Conservation (phyloP, 2,329 filamentous ascomycete genomes). For the Botryosphaeria dothidea region DNA sequence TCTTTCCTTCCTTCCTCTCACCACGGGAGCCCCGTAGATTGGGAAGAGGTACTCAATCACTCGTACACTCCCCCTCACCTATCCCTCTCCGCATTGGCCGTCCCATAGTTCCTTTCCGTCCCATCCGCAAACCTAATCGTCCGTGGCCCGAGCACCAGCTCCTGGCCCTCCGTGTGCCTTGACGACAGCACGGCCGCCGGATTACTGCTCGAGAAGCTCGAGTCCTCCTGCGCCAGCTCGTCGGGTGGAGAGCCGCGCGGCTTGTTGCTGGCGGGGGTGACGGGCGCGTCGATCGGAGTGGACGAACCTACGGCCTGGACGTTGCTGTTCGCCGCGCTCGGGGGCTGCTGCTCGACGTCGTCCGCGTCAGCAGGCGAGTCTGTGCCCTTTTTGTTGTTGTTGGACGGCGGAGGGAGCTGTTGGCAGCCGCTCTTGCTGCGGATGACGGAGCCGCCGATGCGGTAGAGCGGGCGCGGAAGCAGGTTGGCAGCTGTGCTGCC, state of each 20-base stretch:
- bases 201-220: background rate
- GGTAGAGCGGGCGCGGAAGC: constrained; percentile 32
- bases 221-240: background rate
- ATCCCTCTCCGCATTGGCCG: background rate
- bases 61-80: background rate
- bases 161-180: background rate
- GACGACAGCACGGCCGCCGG: background rate
- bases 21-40: too few species aligned
- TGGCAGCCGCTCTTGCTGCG: constrained; percentile 21
- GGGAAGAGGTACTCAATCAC: too few species aligned
- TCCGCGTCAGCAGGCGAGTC: background rate
- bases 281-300: too few species aligned
- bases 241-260: too few species aligned
- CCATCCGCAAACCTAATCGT: constrained; percentile 14
- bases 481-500: constrained; percentile 24
- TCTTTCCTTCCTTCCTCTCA: too few species aligned
- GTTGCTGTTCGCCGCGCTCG: too few species aligned
- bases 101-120: background rate
- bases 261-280: too few species aligned
- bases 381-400: too few species aligned
- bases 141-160: background rate
- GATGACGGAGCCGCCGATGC: constrained; percentile 39
- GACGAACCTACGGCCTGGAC: too few species aligned
- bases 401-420: too few species aligned
- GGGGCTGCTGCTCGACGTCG: too few species aligned